Percentiles rank a stretch among this genome's conserved stretches.
These are phyloP conservation scores for Puya raimondii DNA, from an alignment of 176 grass and related monocot species.

Conservation along the genomic window DNA sequence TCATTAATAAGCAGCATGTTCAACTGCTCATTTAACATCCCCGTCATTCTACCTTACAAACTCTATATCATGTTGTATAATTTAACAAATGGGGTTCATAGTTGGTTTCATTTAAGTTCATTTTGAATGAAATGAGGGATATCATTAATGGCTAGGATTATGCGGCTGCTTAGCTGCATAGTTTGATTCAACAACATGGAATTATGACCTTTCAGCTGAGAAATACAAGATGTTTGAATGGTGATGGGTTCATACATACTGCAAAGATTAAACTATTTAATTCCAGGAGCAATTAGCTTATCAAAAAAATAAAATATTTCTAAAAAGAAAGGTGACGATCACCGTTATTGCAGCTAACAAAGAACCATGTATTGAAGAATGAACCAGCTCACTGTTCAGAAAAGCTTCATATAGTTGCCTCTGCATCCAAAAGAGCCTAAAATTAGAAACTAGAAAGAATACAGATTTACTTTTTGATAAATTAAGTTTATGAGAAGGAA, in stretches of 20 bases:
- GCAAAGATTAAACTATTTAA: neutral
- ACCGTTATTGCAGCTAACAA: constrained; percentile 72
- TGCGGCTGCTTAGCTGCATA: no score
- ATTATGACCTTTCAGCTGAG: no score
- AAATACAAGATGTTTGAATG: no score
- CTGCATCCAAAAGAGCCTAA: constrained; percentile 25
- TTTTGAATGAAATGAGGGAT: neutral
- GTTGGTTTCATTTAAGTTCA: neutral
- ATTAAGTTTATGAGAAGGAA: neutral
- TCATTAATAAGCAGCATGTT: neutral
- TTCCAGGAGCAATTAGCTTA: neutral
- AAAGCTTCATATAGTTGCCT: constrained; percentile 95
- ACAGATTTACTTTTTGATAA: neutral
- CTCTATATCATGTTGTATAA: neutral
- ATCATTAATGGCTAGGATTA: neutral
- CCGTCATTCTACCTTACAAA: neutral
- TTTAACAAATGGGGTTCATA: neutral
- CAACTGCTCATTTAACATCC: neutral
- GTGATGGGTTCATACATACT: neutral
- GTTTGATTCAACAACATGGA: no score
- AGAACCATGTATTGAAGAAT: constrained; percentile 42
- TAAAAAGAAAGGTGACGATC: constrained; percentile 21
- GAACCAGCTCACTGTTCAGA: constrained; percentile 72
- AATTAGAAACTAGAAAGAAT: neutral
- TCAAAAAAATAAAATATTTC: constrained; percentile 4